Percentiles rank a stretch among this genome's conserved stretches.
These are phyloP conservation scores for Podospora conica DNA, from an alignment of 495 filamentous ascomycete species.

Conservation along the genomic window DNA sequence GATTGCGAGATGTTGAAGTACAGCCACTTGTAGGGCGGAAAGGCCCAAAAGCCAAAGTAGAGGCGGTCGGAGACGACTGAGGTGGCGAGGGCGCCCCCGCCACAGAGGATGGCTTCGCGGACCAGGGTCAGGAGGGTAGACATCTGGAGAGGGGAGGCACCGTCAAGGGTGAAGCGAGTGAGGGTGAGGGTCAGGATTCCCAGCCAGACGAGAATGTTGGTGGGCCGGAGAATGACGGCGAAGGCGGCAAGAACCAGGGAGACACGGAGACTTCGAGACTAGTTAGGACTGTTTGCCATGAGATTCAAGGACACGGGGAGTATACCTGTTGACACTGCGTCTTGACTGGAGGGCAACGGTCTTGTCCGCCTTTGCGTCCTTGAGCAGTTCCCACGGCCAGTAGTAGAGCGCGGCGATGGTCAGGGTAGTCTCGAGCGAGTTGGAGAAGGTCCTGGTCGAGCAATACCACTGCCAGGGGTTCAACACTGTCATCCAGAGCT, in stretches of 20 bases:
- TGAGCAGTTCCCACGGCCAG: constrained; percentile 74
- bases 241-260: constrained; percentile 71
- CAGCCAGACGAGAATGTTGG: constrained; percentile 83
- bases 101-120: constrained; percentile 61
- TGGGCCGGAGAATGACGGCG: constrained; percentile 84
- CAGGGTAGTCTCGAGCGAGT: constrained; percentile 83
- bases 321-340: constrained; percentile 29
- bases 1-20: constrained; percentile 87
- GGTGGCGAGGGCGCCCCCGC: constrained; percentile 53
- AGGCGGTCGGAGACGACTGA: constrained; percentile 66
- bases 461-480: constrained; percentile 98
- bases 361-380: constrained; percentile 29
- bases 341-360: constrained; percentile 14
- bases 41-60: constrained; percentile 84
- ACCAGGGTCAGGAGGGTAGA: constrained; percentile 48
- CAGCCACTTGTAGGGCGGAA: constrained; percentile 83
- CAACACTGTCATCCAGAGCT: constrained; percentile 64
- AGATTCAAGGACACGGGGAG: neutral
- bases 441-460: constrained; percentile 87
- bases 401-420: constrained; percentile 71
- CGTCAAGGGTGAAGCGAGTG: constrained; percentile 35
- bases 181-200: constrained; percentile 42
- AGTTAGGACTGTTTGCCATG: neutral
- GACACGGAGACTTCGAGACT: constrained; percentile 48
- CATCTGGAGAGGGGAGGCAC: constrained; percentile 34